Conservation (phyloP, 192 early-diverging fungal species). For the Borealophlyctis nickersoniae region DNA sequence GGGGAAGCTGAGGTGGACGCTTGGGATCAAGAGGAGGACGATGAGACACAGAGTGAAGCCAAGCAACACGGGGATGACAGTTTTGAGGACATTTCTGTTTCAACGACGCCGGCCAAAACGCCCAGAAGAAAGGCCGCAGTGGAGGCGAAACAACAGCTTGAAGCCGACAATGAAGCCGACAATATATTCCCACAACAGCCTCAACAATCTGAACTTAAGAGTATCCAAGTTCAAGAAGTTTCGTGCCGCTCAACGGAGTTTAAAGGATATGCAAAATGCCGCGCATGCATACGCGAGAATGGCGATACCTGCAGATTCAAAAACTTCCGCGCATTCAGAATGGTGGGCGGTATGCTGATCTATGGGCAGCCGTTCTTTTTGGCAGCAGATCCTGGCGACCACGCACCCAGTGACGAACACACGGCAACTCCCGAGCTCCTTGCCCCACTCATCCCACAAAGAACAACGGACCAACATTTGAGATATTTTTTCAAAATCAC, state of each 20-base stretch:
- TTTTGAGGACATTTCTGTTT: background rate
- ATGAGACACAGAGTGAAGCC: too few relatives aligned
- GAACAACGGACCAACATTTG: background rate
- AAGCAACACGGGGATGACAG: background rate
- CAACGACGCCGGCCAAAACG: background rate
- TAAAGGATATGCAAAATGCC: slow-evolving; percentile 4
- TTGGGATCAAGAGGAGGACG: background rate
- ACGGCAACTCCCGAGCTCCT: too few relatives aligned
- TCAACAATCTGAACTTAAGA: background rate
- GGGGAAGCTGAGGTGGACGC: background rate
- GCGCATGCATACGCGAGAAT: slow-evolving; percentile 11
- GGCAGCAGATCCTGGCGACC: too few relatives aligned
- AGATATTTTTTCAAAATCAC: background rate
- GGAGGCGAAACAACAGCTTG: background rate
- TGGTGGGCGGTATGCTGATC: background rate
- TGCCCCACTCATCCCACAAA: too few relatives aligned
- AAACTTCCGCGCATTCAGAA: slow-evolving; percentile 1
- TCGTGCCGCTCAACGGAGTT: slow-evolving; percentile 1
- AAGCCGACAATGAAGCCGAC: background rate
- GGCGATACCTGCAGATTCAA: slow-evolving; percentile 15
- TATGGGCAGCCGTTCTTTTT: background rate
- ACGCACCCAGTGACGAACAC: background rate
- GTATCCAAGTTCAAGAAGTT: background rate
- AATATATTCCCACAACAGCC: background rate
- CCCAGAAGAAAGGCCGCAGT: background rate